phyloP scores from a whole-genome alignment of 192 early-diverging fungal species.

The Pecoramyces ruminantium region DNA sequence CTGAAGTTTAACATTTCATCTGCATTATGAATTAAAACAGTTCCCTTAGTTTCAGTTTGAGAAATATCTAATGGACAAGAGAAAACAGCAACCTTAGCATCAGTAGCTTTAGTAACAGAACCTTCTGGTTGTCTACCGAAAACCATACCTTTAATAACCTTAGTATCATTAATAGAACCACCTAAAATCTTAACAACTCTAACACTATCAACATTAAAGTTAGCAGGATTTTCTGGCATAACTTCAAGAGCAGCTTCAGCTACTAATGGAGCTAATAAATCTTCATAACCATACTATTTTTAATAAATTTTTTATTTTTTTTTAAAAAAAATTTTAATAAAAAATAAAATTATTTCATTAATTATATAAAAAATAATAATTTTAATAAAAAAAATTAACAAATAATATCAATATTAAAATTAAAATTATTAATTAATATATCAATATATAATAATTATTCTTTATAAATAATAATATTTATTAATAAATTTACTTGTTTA shows the following conservation, averaged over 20 bases:
- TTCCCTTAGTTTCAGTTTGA: conserved; percentile 97
- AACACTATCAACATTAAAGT: conserved; percentile 90
- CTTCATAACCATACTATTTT: conserved; percentile 81
- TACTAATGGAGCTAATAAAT: conserved; percentile 62
- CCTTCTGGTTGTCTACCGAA: conserved; percentile 87
- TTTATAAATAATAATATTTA: too few relatives aligned
- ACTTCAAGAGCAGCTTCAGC: conserved; percentile 65
- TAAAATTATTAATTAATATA: too few relatives aligned
- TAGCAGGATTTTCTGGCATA: conserved; percentile 73
- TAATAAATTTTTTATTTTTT: too few relatives aligned
- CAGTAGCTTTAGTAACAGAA: conserved; percentile 39
- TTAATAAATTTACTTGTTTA: conserved; percentile 27
- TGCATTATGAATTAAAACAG: conserved; percentile 91
- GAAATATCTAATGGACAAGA: conserved; percentile 82
- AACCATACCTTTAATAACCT: conserved; percentile 90
- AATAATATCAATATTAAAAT: too few relatives aligned
- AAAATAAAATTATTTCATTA: too few relatives aligned
- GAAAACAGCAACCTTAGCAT: conserved; percentile 89
- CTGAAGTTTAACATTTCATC: conserved; percentile 91
- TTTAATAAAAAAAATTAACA: too few relatives aligned
- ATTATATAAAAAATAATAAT: too few relatives aligned
- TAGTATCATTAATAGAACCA: conserved; percentile 69
- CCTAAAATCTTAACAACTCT: conserved; percentile 96
- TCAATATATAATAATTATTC: too few relatives aligned
- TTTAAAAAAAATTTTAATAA: too few relatives aligned